Percentiles rank a stretch among this genome's conserved stretches.
Evolutionary conservation across 495 filamentous ascomycete genomes (phyloP).

Genomic region (Tetracladium marchalianum): DNA sequence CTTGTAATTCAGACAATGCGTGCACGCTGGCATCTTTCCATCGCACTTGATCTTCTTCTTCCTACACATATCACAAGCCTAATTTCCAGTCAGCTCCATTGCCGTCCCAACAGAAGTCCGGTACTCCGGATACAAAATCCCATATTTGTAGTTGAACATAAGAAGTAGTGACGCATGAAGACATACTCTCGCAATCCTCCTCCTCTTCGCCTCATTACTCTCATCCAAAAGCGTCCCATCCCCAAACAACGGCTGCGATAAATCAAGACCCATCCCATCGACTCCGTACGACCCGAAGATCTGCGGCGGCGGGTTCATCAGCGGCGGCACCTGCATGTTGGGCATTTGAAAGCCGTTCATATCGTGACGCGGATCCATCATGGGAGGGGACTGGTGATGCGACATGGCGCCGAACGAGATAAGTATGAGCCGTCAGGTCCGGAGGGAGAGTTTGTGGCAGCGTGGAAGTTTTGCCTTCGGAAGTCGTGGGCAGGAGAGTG

Average conservation of each 20-base stretch:
- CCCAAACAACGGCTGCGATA: conserved; percentile 51
- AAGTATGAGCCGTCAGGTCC: neutral
- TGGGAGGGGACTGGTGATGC: conserved; percentile 19
- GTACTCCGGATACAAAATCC: neutral
- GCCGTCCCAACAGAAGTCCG: neutral
- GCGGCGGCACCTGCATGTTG: conserved; percentile 43
- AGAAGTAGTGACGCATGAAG: neutral
- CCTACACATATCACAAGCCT: conserved; percentile 98
- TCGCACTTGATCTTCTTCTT: conserved; percentile 99
- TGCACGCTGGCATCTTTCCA: conserved; percentile 88
- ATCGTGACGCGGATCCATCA: conserved; percentile 35
- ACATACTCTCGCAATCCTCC: conserved; percentile 82
- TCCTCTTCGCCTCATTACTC: conserved; percentile 81
- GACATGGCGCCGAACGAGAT: neutral
- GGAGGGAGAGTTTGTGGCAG: neutral
- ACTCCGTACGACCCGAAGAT: conserved; percentile 56
- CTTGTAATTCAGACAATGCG: conserved; percentile 97
- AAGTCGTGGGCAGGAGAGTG: too few species aligned
- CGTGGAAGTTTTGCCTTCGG: neutral
- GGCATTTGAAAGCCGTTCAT: conserved; percentile 38
- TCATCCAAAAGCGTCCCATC: conserved; percentile 44
- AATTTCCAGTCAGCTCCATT: conserved; percentile 19
- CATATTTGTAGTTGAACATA: too few species aligned
- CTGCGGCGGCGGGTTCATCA: conserved; percentile 57
- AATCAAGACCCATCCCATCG: conserved; percentile 52